Base-by-base conservation (phyloP, 345 rosid genomes). In the Syzygium jambos region DNA sequence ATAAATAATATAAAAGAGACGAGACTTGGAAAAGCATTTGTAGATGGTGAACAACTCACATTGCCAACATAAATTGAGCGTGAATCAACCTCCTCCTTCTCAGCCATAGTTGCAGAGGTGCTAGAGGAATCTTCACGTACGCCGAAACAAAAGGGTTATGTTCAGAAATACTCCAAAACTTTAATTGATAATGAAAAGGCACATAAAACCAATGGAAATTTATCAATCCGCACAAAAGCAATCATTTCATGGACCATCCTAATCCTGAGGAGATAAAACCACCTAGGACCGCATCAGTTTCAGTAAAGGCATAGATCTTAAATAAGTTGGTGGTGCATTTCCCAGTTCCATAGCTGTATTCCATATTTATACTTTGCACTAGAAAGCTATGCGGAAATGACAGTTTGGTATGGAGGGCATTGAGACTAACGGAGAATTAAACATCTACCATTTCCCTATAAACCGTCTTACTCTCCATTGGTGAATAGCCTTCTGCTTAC, bases 31-130 rank as follows among this genome's bases (percentile, higher is more conserved):
- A 73, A 73, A 19, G 82, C 82, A 73, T 73, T 73, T 19, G 82
- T 38, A 80, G 80, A 68, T 63, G 68, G 86, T 41, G 77, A 52
- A 65, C 84, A 90, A 91, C 98, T 95, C 93, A 98, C 99, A 93
- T 98, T 98, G 90, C 99, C 99, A 82, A 98, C 99, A 88, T 96
- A 98, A 46, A 98, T 94, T 9, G 99, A 98, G 38, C 99, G 98
- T 1, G 98, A 23, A 93, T 98, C 99, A 86, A 96, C 98, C 92
- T 98, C 99, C 91, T 98, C 99, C 95, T 98, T 98, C 92, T 96
- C 99, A 88, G 98, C 98, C 68, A 92, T 88, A 73, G 96, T 91
- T 4, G 95, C 96, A 85, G 97, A 92, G 92, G 89, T 91, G 88
- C 92, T 84, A 12, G 98, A 90, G 80, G 98, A 87, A 92, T 98